Evolutionary conservation across 352 stramenopile genomes (phyloP), one percentile per base, ranked within the genome.

Genomic region (Thalassiosira livingstoniorum): DNA sequence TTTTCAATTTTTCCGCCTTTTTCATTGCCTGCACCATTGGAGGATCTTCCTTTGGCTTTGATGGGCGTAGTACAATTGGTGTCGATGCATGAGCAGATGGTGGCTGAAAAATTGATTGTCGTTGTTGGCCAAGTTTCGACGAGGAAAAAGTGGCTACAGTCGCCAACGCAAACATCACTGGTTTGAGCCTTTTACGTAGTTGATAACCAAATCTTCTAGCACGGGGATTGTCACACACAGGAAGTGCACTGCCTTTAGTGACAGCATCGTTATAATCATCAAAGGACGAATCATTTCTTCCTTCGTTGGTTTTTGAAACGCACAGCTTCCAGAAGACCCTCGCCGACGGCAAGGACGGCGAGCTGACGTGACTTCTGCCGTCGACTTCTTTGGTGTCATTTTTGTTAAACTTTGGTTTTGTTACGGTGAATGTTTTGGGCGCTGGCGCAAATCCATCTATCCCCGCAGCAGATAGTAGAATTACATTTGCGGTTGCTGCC

Each of bases 41-140:
- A 57, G 35, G 67, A 23, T 80, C 67, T 25, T 83, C 87, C 75
- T 69, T 85, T 42, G 67, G 85, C 83, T 73, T 80, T 64, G 34
- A 81, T 70, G 23, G 69, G 32, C 86, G 88, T 80, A 86, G 65
- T 4, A 86, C 78, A 39, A 93, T 88, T 3, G 88, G 88, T 39
- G 88, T 85, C 10, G 83, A 90, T 68, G 88, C 88, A n/a, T 85
- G 45, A 2, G 83, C 86, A 4, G 70, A 37, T 70, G 78, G 57
- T 43, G 72, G 67, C 25, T 43, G 55, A 39, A 75, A 32, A 29
- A 34, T 37, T 15, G 39, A 54, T 71, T 43, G 25, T 25, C 53
- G 58, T 11, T 18, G 43, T 58, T 74, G 47, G 7, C 65, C 65
- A 34, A 32, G 47, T 1, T 65, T 47, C 32, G 18, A 55, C 18